A percentile compares a stretch with the other conserved stretches of the same genome.
These are phyloP conservation scores for Lipomyces spencermartinsiae DNA, from an alignment of 805 yeast species.

Conservation along the genomic window DNA sequence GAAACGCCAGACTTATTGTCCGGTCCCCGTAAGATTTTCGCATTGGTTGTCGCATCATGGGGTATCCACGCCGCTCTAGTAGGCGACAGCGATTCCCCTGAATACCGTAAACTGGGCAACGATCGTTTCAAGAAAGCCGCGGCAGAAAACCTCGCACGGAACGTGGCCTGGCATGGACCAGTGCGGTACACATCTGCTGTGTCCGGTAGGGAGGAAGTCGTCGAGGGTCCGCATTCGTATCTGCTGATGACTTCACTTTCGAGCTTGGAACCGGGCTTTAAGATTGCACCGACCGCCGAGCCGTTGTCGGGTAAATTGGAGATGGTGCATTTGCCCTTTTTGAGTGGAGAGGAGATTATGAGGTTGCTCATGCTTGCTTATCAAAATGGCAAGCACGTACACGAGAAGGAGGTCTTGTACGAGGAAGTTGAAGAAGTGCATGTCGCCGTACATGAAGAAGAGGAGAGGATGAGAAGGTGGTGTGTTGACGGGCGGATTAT, in stretches of 20 bases:
- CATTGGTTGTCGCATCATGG: conserved; percentile 74
- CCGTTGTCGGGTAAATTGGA: conserved; percentile 53
- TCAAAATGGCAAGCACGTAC: conserved; percentile 60
- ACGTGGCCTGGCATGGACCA: conserved; percentile 60
- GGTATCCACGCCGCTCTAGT: conserved; percentile 86
- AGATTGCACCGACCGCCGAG: conserved; percentile 65
- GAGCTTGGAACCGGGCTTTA: conserved; percentile 64
- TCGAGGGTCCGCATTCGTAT: conserved; percentile 60
- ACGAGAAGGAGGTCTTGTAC: conserved; percentile 58
- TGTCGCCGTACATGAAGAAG: conserved; percentile 45
- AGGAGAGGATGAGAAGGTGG: conserved; percentile 53
- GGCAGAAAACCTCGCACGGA: conserved; percentile 53
- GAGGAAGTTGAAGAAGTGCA: conserved; percentile 43
- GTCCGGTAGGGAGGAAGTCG: conserved; percentile 20
- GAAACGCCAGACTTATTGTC: conserved; percentile 19
- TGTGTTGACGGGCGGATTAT: conserved; percentile 73
- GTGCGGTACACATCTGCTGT: conserved; percentile 35
- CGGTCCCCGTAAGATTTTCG: conserved; percentile 18
- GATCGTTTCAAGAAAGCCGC: conserved; percentile 78
- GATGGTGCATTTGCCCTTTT: conserved; percentile 54
- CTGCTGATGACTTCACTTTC: conserved; percentile 62
- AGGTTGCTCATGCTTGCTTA: conserved; percentile 65
- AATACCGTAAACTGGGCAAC: conserved; percentile 66
- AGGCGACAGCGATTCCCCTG: conserved; percentile 76
- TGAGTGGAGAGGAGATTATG: conserved; percentile 51